These are phyloP conservation scores for Jamesozyma spencerorum DNA, from an alignment of 805 yeast species.

Conservation along the genomic window DNA sequence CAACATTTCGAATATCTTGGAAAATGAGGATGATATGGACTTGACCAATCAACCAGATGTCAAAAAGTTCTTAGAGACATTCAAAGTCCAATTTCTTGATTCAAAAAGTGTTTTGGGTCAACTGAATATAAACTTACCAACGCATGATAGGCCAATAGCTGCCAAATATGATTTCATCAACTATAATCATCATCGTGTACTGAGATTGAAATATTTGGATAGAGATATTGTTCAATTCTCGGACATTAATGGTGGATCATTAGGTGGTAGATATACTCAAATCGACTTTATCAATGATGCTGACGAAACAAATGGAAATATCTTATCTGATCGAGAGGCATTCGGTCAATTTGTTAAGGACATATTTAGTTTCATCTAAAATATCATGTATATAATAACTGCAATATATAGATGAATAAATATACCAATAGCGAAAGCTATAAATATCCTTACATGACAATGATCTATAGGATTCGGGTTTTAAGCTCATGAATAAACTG, in stretches of 20 bases:
- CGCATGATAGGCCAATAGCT: neutral
- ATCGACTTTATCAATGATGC: slow-evolving; percentile 23
- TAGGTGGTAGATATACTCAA: slow-evolving; percentile 22
- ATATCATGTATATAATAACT: neutral
- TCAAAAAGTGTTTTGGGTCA: neutral
- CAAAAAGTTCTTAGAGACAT: slow-evolving; percentile 29
- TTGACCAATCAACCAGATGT: slow-evolving; percentile 35
- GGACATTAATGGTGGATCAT: slow-evolving; percentile 21
- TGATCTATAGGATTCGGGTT: too few relatives aligned
- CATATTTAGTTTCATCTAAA: slow-evolving; percentile 4
- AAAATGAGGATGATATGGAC: neutral
- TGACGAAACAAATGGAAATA: neutral
- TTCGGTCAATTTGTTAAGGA: slow-evolving; percentile 8
- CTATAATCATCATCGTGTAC: slow-evolving; percentile 18
- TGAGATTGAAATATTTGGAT: slow-evolving; percentile 21
- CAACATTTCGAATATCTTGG: slow-evolving; percentile 2
- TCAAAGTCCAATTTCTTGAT: slow-evolving; percentile 2
- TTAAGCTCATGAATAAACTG: too few relatives aligned
- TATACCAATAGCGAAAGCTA: too few relatives aligned
- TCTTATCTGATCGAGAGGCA: slow-evolving; percentile 2
- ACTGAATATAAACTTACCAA: slow-evolving; percentile 1
- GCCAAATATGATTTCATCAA: slow-evolving; percentile 18
- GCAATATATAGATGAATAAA: too few relatives aligned
- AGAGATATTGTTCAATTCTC: slow-evolving; percentile 27
- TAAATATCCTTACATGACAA: too few relatives aligned